These are phyloP conservation scores for Aurinia saxatilis DNA, from an alignment of 345 rosid genomes.

Conservation along the genomic window DNA sequence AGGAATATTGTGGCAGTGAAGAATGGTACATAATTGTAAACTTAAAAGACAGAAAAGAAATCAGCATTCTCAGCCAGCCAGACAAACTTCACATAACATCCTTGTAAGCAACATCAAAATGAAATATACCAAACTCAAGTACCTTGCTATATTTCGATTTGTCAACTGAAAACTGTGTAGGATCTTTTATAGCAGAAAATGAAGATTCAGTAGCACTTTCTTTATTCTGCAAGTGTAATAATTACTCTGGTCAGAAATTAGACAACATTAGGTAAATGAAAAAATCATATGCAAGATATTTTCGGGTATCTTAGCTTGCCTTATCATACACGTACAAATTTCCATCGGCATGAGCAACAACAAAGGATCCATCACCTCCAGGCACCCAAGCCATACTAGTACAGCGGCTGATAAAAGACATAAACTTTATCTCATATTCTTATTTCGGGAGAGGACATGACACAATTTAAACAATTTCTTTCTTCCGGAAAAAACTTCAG, in stretches of 20 bases:
- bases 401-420: slow-evolving; percentile 68
- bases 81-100: too few relatives aligned
- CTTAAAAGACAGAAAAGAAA: slow-evolving; percentile 6
- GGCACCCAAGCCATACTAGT: slow-evolving; percentile 93
- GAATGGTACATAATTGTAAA: neutral
- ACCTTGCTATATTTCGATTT: slow-evolving; percentile 96
- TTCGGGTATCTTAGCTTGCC: slow-evolving; percentile 49
- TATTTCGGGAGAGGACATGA: slow-evolving; percentile 6
- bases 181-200: slow-evolving; percentile 84
- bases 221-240: slow-evolving; percentile 50
- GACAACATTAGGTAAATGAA: neutral
- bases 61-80: neutral
- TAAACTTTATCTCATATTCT: neutral
- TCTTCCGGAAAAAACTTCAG: neutral
- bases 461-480: neutral
- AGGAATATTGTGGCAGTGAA: slow-evolving; percentile 26
- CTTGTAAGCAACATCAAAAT: neutral
- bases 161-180: slow-evolving; percentile 74
- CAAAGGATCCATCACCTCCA: slow-evolving; percentile 88
- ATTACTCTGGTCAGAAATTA: neutral
- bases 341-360: slow-evolving; percentile 98
- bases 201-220: slow-evolving; percentile 94
- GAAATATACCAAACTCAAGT: neutral
- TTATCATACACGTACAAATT: slow-evolving; percentile 90
- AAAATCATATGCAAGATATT: slow-evolving; percentile 3